Percentiles rank a stretch among this genome's conserved stretches.
phyloP scores from a whole-genome alignment of 805 yeast species.

The Lachancea meyersii region DNA sequence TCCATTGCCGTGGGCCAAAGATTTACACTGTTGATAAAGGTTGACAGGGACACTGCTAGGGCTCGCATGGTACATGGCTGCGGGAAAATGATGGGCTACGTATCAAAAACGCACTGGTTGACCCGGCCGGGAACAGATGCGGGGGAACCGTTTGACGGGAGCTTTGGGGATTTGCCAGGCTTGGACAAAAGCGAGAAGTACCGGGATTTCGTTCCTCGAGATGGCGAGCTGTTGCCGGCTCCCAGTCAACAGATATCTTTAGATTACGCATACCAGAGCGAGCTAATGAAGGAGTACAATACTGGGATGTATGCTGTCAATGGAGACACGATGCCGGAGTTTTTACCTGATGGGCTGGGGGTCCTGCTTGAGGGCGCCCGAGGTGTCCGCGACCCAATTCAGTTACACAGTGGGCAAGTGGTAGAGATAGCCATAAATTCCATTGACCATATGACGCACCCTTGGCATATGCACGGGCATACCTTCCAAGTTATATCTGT shows the following conservation, averaged over 20 bases:
- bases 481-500: conserved; percentile 46
- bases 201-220: conserved; percentile 18
- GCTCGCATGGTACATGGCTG: conserved; percentile 47
- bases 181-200: conserved; percentile 19
- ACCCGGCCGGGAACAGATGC: conserved; percentile 6
- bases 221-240: conserved; percentile 9
- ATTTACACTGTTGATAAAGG: conserved; percentile 52
- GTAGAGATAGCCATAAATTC: conserved; percentile 63
- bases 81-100: conserved; percentile 46
- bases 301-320: conserved; percentile 46
- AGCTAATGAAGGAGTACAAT: conserved; percentile 34
- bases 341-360: conserved; percentile 26
- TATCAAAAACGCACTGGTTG: conserved; percentile 30
- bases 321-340: conserved; percentile 51
- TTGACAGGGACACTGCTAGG: conserved; percentile 35
- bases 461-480: conserved; percentile 61
- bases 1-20: conserved; percentile 72
- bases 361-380: conserved; percentile 20
- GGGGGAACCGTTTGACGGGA: conserved; percentile 20
- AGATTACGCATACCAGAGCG: conserved; percentile 47
- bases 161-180: conserved; percentile 37
- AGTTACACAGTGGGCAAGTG: conserved; percentile 42
- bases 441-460: conserved; percentile 60
- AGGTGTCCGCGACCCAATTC: conserved; percentile 34
- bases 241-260: conserved; percentile 35